These are phyloP conservation scores for Nannizziopsis arthrosporioides DNA, from an alignment of 2,329 filamentous ascomycete species.

Conservation along the genomic window DNA sequence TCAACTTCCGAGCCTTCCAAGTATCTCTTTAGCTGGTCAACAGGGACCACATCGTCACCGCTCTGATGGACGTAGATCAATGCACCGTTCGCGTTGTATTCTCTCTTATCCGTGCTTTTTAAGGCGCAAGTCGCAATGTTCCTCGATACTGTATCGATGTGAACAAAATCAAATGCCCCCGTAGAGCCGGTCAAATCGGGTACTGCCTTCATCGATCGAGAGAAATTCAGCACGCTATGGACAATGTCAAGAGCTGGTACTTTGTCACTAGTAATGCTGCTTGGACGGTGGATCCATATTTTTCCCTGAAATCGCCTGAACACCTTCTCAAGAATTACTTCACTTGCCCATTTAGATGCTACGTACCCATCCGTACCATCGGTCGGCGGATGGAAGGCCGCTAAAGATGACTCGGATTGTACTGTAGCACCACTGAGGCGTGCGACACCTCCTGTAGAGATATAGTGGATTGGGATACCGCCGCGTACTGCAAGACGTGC, in stretches of 20 bases:
- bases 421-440: slow-evolving; percentile 20
- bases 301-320: background rate
- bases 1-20: too few species aligned
- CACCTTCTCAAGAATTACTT: slow-evolving; percentile 26
- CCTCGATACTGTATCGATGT: too few species aligned
- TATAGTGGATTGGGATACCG: slow-evolving; percentile 23
- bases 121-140: too few species aligned
- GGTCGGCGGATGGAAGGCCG: slow-evolving; percentile 10
- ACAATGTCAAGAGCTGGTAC: slow-evolving; percentile 12
- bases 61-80: too few species aligned
- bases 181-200: background rate
- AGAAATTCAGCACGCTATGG: slow-evolving; percentile 11
- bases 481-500: slow-evolving; percentile 14
- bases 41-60: too few species aligned
- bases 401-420: slow-evolving; percentile 16
- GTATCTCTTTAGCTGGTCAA: too few species aligned
- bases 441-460: slow-evolving; percentile 24
- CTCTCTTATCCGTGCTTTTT: too few species aligned
- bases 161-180: too few species aligned
- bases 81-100: too few species aligned
- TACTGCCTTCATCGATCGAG: slow-evolving; percentile 8
- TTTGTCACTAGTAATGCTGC: slow-evolving; percentile 10
- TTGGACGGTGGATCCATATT: slow-evolving; percentile 13
- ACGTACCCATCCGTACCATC: slow-evolving; percentile 29
- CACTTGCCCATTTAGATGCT: slow-evolving; percentile 32